phyloP scores from a whole-genome alignment of 2,329 filamentous ascomycete species.

The Cladophialophora immunda region DNA sequence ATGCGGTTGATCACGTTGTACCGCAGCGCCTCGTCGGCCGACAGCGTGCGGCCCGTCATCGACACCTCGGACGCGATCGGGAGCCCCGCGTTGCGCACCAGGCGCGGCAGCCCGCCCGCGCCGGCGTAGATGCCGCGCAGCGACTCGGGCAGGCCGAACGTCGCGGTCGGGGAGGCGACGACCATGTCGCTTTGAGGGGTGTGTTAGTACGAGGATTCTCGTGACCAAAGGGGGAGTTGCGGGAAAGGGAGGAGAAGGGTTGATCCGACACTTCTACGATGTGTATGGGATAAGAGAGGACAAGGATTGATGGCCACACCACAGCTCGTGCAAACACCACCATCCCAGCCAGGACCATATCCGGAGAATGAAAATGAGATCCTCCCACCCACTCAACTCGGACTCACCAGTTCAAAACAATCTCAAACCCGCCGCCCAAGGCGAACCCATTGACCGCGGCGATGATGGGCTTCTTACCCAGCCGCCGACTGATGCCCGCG shows the following conservation, averaged over 20 bases:
- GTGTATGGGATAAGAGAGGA: too few relatives aligned
- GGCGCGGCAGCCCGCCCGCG: constrained; percentile 73
- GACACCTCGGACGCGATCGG: constrained; percentile 77
- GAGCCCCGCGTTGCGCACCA: constrained; percentile 71
- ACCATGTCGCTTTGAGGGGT: constrained; percentile 66
- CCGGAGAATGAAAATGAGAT: too few relatives aligned
- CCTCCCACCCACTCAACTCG: too few relatives aligned
- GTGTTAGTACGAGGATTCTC: too few relatives aligned
- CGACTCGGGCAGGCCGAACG: constrained; percentile 76
- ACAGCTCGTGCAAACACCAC: too few relatives aligned
- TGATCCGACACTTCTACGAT: too few relatives aligned
- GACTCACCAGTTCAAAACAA: constrained; percentile 50
- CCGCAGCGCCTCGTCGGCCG: constrained; percentile 65
- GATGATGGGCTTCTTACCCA: constrained; percentile 77
- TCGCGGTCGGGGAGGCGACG: constrained; percentile 64
- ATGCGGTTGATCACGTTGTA: constrained; percentile 72
- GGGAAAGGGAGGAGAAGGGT: too few relatives aligned
- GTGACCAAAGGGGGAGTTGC: too few relatives aligned
- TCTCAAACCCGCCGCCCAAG: constrained; percentile 80
- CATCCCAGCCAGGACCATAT: too few relatives aligned
- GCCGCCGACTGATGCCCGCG: constrained; percentile 61
- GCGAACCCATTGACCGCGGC: constrained; percentile 79
- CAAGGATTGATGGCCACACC: too few relatives aligned
- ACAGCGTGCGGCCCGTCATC: constrained; percentile 68
- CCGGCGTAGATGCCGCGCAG: constrained; percentile 75